Evolutionary conservation across 164 flowering plant species (phyloP).

Genomic region (Paratinospora sagittata): DNA sequence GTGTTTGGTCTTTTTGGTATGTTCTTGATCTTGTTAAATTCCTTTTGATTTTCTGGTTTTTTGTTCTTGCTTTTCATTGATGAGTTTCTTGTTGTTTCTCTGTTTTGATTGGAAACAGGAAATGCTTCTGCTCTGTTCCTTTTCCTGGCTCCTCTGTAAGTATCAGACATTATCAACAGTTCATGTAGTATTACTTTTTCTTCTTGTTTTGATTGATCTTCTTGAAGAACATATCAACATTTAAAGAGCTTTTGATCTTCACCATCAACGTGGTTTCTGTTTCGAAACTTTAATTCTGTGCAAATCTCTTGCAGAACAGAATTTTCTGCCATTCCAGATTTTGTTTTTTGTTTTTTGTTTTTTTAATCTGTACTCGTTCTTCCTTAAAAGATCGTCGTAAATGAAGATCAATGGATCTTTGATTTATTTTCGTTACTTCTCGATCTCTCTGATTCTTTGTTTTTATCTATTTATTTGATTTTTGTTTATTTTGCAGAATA

Average conservation of each 20-base stretch:
- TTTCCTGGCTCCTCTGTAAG: slow-evolving; percentile 32
- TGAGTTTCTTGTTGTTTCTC: background rate
- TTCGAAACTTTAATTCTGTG: no score
- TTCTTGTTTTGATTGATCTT: background rate
- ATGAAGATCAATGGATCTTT: background rate
- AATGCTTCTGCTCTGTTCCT: slow-evolving; percentile 33
- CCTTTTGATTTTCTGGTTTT: background rate
- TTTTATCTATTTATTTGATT: background rate
- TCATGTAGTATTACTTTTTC: background rate
- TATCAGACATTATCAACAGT: background rate
- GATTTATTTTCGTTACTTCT: background rate
- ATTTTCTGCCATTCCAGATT: no score
- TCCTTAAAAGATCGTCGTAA: no score
- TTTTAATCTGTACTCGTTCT: no score
- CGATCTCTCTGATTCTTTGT: background rate
- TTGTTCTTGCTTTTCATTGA: no score
- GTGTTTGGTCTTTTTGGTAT: slow-evolving; percentile 64
- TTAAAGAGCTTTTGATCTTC: background rate
- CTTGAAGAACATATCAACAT: background rate
- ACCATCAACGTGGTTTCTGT: background rate
- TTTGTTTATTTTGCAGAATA: slow-evolving; percentile 52
- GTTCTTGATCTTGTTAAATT: slow-evolving; percentile 10
- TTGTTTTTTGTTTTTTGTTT: no score
- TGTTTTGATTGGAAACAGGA: slow-evolving; percentile 18
- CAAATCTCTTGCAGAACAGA: no score